Evolutionary conservation across 2,329 filamentous ascomycete species (phyloP), one percentile per base, ranked within the genome.

Genomic region (Fonsecaea multimorphosa): DNA sequence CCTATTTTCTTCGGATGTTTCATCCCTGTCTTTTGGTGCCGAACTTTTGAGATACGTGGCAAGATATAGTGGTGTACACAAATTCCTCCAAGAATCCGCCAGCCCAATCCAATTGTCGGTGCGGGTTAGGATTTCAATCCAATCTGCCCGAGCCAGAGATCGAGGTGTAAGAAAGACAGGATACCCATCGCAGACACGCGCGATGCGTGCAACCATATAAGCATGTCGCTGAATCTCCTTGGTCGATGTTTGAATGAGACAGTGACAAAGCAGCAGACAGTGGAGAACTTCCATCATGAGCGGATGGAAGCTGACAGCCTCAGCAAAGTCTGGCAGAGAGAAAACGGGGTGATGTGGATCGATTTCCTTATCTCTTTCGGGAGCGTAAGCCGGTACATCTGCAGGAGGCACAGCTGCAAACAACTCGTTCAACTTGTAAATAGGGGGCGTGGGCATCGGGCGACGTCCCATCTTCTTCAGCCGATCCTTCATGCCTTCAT

Each of bases 201-300:
- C 84, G 1, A 95, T 83, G 4, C 91, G 87, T 16, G 91, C 90
- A 3, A 90, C 91, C 85, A 93, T 95, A 79, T 92, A 85, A 0
- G 91, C 91, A 74, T 95, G 91, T 38, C 91, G 90, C 57, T 88
- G 86, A 36, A 93, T 85, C 75, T 95, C 91, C 72, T 90, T 92
- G 11, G 86, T 77, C 0, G 91, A 90, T 0, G 92, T 96, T 76
- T 94, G 91, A 7, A 91, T 79, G 9, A 96, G 85, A n/a, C 86
- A 86, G 76, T 96, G 92, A 70, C 89, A 90, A 46, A 96, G 85
- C 8, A 96, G 86, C 1, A 95, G 78, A 3, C 88, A 89, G 76
- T 96, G 91, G 0, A 96, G 84, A 0, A 90, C 90, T 34, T 96
- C 92, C 6, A 87, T 87, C 11, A 96, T 82, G 8, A 95, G 83